Evolutionary conservation across 139 green algal genomes (phyloP).

Genomic region (Picochlorum sp.): DNA sequence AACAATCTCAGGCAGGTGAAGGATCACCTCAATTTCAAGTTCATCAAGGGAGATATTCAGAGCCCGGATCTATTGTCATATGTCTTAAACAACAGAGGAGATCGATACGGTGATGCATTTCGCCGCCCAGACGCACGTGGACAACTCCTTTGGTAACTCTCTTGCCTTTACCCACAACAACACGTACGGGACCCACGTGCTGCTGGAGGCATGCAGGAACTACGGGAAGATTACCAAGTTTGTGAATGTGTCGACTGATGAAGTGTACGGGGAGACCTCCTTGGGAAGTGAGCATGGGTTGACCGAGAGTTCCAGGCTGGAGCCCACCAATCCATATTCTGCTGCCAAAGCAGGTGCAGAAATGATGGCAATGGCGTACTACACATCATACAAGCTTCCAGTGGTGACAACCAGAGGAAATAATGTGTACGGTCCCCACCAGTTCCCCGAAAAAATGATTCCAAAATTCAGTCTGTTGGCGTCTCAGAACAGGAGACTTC

Average conservation of each 20-base stretch:
- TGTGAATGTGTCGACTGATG: slow-evolving; percentile 86
- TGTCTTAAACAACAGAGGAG: slow-evolving; percentile 65
- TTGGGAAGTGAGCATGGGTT: slow-evolving; percentile 39
- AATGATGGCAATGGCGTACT: slow-evolving; percentile 91
- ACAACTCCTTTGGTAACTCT: slow-evolving; percentile 97
- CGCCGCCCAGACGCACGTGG: slow-evolving; percentile 95
- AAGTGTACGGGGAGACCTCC: slow-evolving; percentile 33
- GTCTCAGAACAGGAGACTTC: slow-evolving; percentile 44
- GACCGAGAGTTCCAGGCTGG: slow-evolving; percentile 65
- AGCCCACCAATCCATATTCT: slow-evolving; percentile 97
- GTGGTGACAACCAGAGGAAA: slow-evolving; percentile 95
- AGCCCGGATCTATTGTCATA: slow-evolving; percentile 81
- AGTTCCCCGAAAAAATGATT: slow-evolving; percentile 87
- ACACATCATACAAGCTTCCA: slow-evolving; percentile 73
- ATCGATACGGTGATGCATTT: slow-evolving; percentile 99
- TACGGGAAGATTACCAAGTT: slow-evolving; percentile 76
- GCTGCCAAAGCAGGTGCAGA: slow-evolving; percentile 96
- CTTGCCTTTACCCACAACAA: slow-evolving; percentile 96
- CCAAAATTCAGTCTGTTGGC: slow-evolving; percentile 65
- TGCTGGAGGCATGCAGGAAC: slow-evolving; percentile 82
- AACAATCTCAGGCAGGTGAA: slow-evolving; percentile 63
- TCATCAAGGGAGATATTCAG: slow-evolving; percentile 92
- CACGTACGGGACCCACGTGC: slow-evolving; percentile 87
- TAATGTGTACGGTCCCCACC: slow-evolving; percentile 97
- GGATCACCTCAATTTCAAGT: slow-evolving; percentile 78